A percentile compares a stretch with the other conserved stretches of the same genome.
These are phyloP conservation scores for Monascus purpureus DNA, from an alignment of 495 filamentous ascomycete species.

Conservation along the genomic window DNA sequence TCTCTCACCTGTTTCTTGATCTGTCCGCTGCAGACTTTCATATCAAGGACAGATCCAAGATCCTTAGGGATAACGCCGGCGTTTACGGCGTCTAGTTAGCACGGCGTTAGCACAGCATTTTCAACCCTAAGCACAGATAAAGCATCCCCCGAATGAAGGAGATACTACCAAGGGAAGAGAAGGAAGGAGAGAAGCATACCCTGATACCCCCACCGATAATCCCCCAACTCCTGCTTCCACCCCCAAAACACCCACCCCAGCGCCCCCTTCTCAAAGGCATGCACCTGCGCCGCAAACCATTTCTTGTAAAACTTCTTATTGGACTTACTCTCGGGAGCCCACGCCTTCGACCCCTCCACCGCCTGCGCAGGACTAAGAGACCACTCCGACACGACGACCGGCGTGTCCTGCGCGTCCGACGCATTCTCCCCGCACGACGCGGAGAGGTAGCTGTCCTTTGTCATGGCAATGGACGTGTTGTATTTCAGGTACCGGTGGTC, in stretches of 20 bases:
- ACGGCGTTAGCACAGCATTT: too few species aligned
- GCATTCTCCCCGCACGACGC: constrained; percentile 37
- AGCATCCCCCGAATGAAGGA: neutral
- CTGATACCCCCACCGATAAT: constrained; percentile 47
- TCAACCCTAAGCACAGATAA: constrained; percentile 2
- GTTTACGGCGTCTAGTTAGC: constrained; percentile 24
- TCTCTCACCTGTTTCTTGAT: too few species aligned
- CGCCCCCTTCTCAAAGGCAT: constrained; percentile 41
- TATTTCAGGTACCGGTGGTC: constrained; percentile 43
- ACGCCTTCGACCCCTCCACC: constrained; percentile 29
- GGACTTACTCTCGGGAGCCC: constrained; percentile 23
- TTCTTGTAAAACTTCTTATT: constrained; percentile 39
- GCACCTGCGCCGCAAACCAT: constrained; percentile 48
- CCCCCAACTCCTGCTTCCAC: constrained; percentile 44
- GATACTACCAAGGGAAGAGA: neutral
- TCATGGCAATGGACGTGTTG: constrained; percentile 24
- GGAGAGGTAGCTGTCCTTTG: constrained; percentile 30
- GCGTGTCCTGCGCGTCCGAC: constrained; percentile 28
- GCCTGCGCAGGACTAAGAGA: constrained; percentile 32
- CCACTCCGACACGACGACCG: constrained; percentile 45
- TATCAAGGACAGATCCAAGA: constrained; percentile 7
- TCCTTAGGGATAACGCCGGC: constrained; percentile 35
- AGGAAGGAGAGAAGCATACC: constrained; percentile 8
- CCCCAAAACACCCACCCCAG: constrained; percentile 51
- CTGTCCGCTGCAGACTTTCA: constrained; percentile 4